Evolutionary conservation across 805 yeast species (phyloP).

Genomic region (Myxozyma vanderwaltii): DNA sequence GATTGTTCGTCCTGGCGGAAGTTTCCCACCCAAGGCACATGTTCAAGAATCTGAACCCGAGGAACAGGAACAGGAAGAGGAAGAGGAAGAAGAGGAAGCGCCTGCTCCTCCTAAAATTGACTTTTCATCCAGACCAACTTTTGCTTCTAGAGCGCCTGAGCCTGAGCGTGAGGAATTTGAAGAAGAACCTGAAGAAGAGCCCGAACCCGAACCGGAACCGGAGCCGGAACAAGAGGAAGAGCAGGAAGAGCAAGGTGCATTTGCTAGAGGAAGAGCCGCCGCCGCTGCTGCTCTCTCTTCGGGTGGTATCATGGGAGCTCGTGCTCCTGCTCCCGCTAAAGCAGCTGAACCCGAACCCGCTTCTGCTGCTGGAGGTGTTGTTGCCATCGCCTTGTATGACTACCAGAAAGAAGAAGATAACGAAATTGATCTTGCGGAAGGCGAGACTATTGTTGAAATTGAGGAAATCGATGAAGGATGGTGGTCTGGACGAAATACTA

Average conservation of each 20-base stretch:
- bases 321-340: conserved; percentile 26
- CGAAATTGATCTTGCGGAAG: conserved; percentile 67
- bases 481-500: conserved; percentile 82
- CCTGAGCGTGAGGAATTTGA: conserved; percentile 24
- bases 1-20: conserved; percentile 18
- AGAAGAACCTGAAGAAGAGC: conserved; percentile 22
- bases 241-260: conserved; percentile 6
- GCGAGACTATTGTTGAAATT: conserved; percentile 65
- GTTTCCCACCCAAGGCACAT: conserved; percentile 27
- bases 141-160: conserved; percentile 5
- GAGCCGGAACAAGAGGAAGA: conserved; percentile 6
- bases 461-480: conserved; percentile 75
- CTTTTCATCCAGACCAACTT: conserved; percentile 7
- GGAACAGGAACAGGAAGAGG: conserved; percentile 10
- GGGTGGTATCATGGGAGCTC: conserved; percentile 32
- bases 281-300: conserved; percentile 39
- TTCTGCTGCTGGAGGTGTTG: conserved; percentile 37
- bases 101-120: conserved; percentile 12
- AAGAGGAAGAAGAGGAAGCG: conserved; percentile 7
- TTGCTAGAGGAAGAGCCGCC: conserved; percentile 35
- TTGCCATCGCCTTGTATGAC: conserved; percentile 82
- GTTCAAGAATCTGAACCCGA: conserved; percentile 34
- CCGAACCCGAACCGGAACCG: conserved; percentile 3
- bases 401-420: conserved; percentile 75
- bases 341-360: conserved; percentile 29